Conservation (phyloP, 352 stramenopile species). For the Aphanomyces invadans region DNA sequence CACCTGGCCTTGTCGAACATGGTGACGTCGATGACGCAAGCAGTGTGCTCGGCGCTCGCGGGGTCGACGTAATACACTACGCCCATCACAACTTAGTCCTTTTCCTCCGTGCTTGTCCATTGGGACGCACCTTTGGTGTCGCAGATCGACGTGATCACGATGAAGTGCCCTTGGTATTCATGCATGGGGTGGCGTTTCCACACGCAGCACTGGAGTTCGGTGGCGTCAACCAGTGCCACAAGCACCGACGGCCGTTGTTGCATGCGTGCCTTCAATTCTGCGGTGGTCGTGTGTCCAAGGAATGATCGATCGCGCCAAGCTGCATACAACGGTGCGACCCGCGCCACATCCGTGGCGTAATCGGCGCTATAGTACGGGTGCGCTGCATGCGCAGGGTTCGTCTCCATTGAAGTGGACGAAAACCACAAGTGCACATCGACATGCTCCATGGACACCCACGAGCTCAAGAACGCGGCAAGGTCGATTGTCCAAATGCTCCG, state of each 20-base stretch:
- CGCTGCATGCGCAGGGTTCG: neutral
- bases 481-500: slow-evolving; percentile 9
- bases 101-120: neutral
- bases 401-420: neutral
- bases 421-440: neutral
- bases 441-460: too few relatives aligned
- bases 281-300: neutral
- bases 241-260: neutral
- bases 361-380: slow-evolving; percentile 6
- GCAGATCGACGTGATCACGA: neutral
- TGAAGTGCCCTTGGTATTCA: slow-evolving; percentile 1
- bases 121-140: neutral
- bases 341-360: neutral
- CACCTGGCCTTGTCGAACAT: neutral
- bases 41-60: neutral
- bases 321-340: neutral
- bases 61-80: slow-evolving; percentile 1
- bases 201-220: slow-evolving; percentile 1
- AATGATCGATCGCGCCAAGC: neutral
- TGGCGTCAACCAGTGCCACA: neutral
- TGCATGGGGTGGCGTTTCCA: neutral
- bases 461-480: neutral
- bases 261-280: neutral
- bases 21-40: neutral
- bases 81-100: neutral